Evolutionary conservation across 768 basidiomycete genomes (phyloP).

Genomic region (Grammothele lineata): DNA sequence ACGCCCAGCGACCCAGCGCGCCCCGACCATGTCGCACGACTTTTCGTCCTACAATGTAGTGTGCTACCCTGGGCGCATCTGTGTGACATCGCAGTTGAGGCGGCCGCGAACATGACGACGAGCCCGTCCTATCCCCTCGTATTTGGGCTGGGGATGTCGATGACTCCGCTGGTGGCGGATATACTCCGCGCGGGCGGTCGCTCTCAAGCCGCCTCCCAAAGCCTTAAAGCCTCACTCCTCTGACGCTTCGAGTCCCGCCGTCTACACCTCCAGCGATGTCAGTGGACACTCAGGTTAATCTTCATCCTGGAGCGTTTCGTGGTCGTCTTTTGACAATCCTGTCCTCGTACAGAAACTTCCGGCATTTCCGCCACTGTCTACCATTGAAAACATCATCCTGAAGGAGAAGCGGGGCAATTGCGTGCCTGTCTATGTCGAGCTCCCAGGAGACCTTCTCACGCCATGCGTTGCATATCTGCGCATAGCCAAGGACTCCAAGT

Average conservation of each 20-base stretch:
- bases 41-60: no score
- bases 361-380: constrained; percentile 67
- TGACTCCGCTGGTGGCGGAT: no score
- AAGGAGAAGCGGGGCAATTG: constrained; percentile 87
- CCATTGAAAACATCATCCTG: constrained; percentile 72
- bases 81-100: no score
- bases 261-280: constrained; percentile 1
- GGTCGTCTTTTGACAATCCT: not conserved
- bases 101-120: no score
- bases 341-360: constrained; percentile 50
- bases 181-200: no score
- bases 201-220: no score
- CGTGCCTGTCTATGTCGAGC: constrained; percentile 86
- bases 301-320: not conserved
- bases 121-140: no score
- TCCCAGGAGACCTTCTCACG: constrained; percentile 94
- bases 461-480: constrained; percentile 96
- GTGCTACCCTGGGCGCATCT: no score
- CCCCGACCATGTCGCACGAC: no score
- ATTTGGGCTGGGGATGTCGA: no score
- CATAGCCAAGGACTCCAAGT: constrained; percentile 86
- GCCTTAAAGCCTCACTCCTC: no score
- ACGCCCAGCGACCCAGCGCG: no score
- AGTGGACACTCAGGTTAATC: constrained; percentile 26
- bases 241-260: not conserved